Conservation (phyloP, 345 rosid genomes). For the Melastoma malabathricum region DNA sequence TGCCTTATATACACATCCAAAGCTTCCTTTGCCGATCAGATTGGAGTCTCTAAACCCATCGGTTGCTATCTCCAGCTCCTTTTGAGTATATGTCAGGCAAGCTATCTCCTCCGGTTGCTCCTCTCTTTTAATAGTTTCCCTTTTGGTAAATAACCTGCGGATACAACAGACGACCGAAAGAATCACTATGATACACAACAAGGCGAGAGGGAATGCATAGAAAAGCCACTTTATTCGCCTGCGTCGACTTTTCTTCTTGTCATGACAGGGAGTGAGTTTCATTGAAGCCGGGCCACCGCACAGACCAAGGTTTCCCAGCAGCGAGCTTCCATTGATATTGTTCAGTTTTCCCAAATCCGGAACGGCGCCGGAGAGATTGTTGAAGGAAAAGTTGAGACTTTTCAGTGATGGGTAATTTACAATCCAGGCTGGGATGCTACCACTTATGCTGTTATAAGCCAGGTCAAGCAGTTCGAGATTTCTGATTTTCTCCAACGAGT, state of each 20-base stretch:
- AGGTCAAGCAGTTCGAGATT: constrained; percentile 7
- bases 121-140: neutral
- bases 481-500: constrained; percentile 2
- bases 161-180: neutral
- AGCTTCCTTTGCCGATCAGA: constrained; percentile 10
- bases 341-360: constrained; percentile 5
- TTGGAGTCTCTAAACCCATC: constrained; percentile 4
- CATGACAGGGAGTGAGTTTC: constrained; percentile 5
- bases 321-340: constrained; percentile 3
- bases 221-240: neutral
- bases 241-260: neutral
- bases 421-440: constrained; percentile 8
- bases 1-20: constrained; percentile 10
- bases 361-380: constrained; percentile 7
- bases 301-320: constrained; percentile 9
- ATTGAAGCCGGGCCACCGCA: constrained; percentile 6
- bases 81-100: neutral
- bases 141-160: neutral
- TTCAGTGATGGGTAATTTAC: constrained; percentile 1
- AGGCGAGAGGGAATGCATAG: neutral
- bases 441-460: constrained; percentile 7
- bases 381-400: constrained; percentile 6
- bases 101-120: neutral
- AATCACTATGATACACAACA: neutral
- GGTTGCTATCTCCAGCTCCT: constrained; percentile 11